phyloP scores from a whole-genome alignment of 139 green algal species.

The Chlorella sp. region DNA sequence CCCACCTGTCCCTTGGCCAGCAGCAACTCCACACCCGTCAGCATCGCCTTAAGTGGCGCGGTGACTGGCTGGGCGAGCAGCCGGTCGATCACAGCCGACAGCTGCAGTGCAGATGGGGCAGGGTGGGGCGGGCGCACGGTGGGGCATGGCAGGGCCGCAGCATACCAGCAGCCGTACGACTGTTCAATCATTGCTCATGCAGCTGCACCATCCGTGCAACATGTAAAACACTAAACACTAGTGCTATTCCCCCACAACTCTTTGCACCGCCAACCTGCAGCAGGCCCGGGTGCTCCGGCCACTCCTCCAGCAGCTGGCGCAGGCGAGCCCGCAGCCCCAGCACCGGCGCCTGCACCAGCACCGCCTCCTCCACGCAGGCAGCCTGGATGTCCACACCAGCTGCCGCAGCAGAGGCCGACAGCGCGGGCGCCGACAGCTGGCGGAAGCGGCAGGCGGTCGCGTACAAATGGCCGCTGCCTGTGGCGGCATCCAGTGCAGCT shows the following conservation, averaged over 20 bases:
- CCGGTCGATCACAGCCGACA: conserved; percentile 83
- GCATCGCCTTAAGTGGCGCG: conserved; percentile 80
- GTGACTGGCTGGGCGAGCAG: conserved; percentile 76
- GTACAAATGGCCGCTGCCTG: conserved; percentile 63
- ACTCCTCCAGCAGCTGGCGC: conserved; percentile 86
- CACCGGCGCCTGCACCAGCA: conserved; percentile 79
- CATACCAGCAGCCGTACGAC: too few species aligned
- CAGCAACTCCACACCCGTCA: conserved; percentile 96
- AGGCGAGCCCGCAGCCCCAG: conserved; percentile 66
- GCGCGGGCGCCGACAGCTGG: conserved; percentile 14
- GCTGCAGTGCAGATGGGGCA: conserved; percentile 44
- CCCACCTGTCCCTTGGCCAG: conserved; percentile 76
- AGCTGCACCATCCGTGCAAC: too few species aligned
- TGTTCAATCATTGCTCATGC: too few species aligned
- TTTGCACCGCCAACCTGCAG: conserved; percentile 11
- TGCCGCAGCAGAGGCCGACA: neutral
- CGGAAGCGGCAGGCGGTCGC: conserved; percentile 23
- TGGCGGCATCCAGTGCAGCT: conserved; percentile 53
- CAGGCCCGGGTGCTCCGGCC: conserved; percentile 94
- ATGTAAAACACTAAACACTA: too few species aligned
- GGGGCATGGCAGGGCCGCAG: neutral
- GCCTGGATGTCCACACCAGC: conserved; percentile 73
- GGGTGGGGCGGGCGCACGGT: neutral
- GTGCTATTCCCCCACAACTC: neutral
- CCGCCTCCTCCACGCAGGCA: conserved; percentile 76